Base-by-base conservation (phyloP, 2,329 filamentous ascomycete species). In the Cadophora malorum region DNA sequence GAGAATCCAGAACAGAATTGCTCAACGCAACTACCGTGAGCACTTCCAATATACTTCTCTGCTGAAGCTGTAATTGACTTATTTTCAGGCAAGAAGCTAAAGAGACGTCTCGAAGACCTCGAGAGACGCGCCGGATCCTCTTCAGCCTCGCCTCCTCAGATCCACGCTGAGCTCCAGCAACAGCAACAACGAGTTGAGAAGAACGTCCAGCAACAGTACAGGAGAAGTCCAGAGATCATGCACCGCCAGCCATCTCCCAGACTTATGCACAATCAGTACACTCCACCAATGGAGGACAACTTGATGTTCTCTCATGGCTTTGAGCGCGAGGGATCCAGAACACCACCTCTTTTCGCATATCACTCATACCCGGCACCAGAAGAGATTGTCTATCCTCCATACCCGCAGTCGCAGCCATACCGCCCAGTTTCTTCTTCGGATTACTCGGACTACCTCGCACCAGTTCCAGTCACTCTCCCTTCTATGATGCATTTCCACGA, bases 1-100 rank as follows among this genome's bases (percentile, higher is more conserved):
- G 76, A 88, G 94, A 78, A 97, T 97, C 83, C 94, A 98, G 82
- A 98, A 98, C 83, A 90, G 95, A 75, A 97, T 98, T 85, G 95
- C 95, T 74, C 95, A 98, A 83, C 91, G 94, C 77, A 97, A 97
- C 84, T 97, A 97, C 83, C 94, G 94, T 97, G 85, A 79, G 90
- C 86, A 64, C n/a, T 25, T 69, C 56, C 19, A 41, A 58, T 59
- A 64, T 64, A 50, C 31, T 63, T 61, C 55, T 14, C 10, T 33
- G 3, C 33, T 25, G 41, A 56, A 49, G 21, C 58, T 38, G 52
- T 59, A 31, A 69, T 72, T 74, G 55, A 74, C 53, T 21, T 64
- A 14, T n/a, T 19, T 65, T 67, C 77, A 94, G 91, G 92, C 86
- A 95, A 95, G 88, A 95, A 95, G 88, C 90, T 95, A 75, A 95